Percentiles rank a stretch among this genome's conserved stretches.
phyloP scores from a whole-genome alignment of 2,329 filamentous ascomycete genomes.

The Neospermospora avenae region DNA sequence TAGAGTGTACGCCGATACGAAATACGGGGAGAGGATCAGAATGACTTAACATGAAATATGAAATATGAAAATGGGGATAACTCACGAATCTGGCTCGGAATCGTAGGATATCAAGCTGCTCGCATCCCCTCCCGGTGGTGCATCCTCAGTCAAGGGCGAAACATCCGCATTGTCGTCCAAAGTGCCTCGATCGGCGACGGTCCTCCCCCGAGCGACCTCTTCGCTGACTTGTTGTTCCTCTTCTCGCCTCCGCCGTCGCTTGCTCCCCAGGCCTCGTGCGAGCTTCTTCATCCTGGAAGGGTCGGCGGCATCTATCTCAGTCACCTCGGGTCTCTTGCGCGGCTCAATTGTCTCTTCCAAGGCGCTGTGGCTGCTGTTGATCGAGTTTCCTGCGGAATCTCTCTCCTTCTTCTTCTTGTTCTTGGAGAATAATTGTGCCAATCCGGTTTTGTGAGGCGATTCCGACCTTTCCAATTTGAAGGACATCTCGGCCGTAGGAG shows the following conservation, averaged over 20 bases:
- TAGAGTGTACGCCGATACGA: neutral
- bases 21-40: neutral
- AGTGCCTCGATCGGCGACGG: constrained; percentile 34
- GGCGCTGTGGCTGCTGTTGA: constrained; percentile 29
- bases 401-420: constrained; percentile 23
- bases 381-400: constrained; percentile 28
- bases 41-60: no score
- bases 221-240: constrained; percentile 37
- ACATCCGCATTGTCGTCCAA: constrained; percentile 26
- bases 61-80: constrained; percentile 17
- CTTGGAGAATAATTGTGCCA: constrained; percentile 31
- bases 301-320: constrained; percentile 24
- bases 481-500: constrained; percentile 9
- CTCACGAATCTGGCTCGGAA: constrained; percentile 36
- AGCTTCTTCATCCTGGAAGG: constrained; percentile 47
- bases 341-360: constrained; percentile 29
- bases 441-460: constrained; percentile 25
- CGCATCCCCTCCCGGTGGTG: constrained; percentile 15
- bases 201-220: constrained; percentile 35
- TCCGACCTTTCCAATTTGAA: constrained; percentile 33
- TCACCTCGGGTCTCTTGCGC: constrained; percentile 20
- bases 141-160: neutral
- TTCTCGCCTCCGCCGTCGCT: constrained; percentile 46
- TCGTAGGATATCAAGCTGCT: constrained; percentile 34
- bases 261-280: constrained; percentile 47